These are phyloP conservation scores for Botrytis sinoallii DNA, from an alignment of 2,329 filamentous ascomycete species.

Conservation along the genomic window DNA sequence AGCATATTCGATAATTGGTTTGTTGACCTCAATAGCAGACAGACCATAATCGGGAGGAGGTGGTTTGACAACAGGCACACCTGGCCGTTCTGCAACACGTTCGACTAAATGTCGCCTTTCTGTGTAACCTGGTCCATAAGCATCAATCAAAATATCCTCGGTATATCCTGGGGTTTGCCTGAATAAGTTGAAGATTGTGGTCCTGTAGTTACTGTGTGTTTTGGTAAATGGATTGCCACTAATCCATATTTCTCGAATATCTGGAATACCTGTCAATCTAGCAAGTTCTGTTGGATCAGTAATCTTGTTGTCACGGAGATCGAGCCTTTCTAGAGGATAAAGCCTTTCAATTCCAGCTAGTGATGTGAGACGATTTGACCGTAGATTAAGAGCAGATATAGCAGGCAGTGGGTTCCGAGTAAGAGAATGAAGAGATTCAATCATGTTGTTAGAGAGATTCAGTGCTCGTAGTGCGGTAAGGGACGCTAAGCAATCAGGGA, in stretches of 20 bases:
- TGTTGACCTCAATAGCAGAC: constrained; percentile 63
- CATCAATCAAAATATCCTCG: constrained; percentile 87
- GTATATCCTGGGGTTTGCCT: constrained; percentile 83
- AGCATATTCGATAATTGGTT: constrained; percentile 59
- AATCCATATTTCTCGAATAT: constrained; percentile 90
- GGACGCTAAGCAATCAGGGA: constrained; percentile 84
- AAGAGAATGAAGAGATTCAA: constrained; percentile 86
- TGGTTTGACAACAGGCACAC: constrained; percentile 74
- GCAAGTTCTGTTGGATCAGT: constrained; percentile 90
- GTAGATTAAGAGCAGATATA: constrained; percentile 87
- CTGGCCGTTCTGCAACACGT: constrained; percentile 70
- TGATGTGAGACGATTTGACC: constrained; percentile 81
- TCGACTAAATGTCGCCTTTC: constrained; percentile 85
- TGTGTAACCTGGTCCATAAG: constrained; percentile 74
- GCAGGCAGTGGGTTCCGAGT: constrained; percentile 83
- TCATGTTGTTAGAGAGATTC: constrained; percentile 97
- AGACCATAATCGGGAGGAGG: constrained; percentile 56
- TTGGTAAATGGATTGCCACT: constrained; percentile 88
- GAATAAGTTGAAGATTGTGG: constrained; percentile 96
- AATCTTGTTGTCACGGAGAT: constrained; percentile 85
- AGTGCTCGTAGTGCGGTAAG: constrained; percentile 85
- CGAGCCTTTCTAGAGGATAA: constrained; percentile 82
- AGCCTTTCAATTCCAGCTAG: constrained; percentile 88
- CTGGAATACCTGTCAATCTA: constrained; percentile 82
- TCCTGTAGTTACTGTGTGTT: constrained; percentile 78